Base-by-base conservation (phyloP, 225 moss, liverwort and hornwort species). In the Marchantia paleacea region DNA sequence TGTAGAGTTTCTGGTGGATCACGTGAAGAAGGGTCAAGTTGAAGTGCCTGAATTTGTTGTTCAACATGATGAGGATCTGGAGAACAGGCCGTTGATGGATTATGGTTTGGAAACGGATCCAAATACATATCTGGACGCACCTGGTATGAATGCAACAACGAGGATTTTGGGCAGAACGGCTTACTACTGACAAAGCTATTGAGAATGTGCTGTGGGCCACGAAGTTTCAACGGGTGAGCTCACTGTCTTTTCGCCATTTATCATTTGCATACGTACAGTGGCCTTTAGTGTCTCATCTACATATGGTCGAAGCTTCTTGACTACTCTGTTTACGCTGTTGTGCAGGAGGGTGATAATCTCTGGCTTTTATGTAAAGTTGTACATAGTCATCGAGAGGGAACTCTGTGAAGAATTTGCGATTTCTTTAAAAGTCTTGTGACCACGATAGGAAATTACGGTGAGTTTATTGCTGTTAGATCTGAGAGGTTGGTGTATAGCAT, bases 1-100 rank as follows among this genome's bases (percentile, higher is more conserved):
- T 53, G 77, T 97, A 57, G 96, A 97, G 79, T 97, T 97, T 82
- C 92, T 97, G 53, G 70, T 83, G 54, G 92, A 92, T 80, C 70
- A 87, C 69, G 55, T 97, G 48, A 89, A 86, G 86, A 85, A 90
- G 72, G 92, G 81, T 9, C 87, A 96, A 92, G 83, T 96, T 22
- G 89, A 93, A 69, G 83, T 94, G 62, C 96, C 96, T 11, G 92
- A 93, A 55, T 92, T 94, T 87, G 94, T 92, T 26, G 12, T 69
- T 58, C 86, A 91, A 87, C 96, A 97, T 52, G 96, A 97, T 70
- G 28, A 61, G 52, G 91, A 91, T 58, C 89, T 91, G 47, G 91
- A 91, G 65, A 55, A 63, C 48, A 82, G 87, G 68, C 91, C 91
- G 31, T 73, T 91, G 68, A 89, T 91, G 91, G 91, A 89, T 80